phyloP scores from a whole-genome alignment of 106 monocot genomes.

The Dendrobium chrysotoxum region DNA sequence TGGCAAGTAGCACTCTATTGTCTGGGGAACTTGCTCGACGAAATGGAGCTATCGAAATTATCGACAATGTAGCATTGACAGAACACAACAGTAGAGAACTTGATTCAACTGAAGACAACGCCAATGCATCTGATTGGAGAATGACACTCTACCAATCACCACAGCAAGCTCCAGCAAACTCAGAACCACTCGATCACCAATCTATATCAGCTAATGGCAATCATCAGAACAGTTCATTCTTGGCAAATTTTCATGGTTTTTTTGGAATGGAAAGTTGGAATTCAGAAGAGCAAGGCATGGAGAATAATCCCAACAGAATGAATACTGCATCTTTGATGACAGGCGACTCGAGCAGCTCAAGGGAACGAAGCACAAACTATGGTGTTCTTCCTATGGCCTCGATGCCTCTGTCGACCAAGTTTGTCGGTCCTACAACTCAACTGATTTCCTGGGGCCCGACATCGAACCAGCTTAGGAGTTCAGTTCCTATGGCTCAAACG shows the following conservation, averaged over 20 bases:
- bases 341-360: not conserved
- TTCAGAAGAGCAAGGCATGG: constrained; percentile 1
- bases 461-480: not conserved
- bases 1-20: constrained; percentile 4
- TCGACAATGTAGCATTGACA: not conserved
- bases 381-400: not conserved
- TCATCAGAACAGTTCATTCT: not conserved
- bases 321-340: not conserved
- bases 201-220: not conserved
- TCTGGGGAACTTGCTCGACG: not conserved
- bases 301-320: not conserved
- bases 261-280: not conserved
- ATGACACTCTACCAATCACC: not conserved
- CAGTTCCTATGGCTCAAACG: constrained; percentile 1
- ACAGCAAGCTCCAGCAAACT: not conserved
- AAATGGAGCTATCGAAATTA: not conserved
- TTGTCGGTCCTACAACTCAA: not conserved
- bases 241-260: constrained; percentile 1
- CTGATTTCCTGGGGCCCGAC: constrained; percentile 1
- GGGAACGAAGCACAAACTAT: not conserved
- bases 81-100: not conserved
- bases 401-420: not conserved
- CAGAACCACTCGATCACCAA: not conserved
- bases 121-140: not conserved
- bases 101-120: not conserved